Evolutionary conservation across 176 grass and related monocot species (phyloP).

Genomic region (Metroxylon sagu): DNA sequence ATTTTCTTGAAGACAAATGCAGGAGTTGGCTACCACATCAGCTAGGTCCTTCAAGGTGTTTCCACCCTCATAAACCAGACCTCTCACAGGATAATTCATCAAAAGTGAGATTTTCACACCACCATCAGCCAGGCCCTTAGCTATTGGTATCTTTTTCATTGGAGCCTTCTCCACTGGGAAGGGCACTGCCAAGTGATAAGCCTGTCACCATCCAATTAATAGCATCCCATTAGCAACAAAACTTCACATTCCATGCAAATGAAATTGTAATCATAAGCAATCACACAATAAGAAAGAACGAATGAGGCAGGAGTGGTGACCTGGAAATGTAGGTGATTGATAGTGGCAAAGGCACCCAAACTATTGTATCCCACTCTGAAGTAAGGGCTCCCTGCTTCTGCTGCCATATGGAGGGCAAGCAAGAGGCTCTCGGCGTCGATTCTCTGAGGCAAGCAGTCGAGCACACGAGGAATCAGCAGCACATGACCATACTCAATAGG

Average conservation of each 20-base stretch:
- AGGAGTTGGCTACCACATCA: conserved; percentile 63
- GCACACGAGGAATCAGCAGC: conserved; percentile 72
- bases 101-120: conserved; percentile 69
- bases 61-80: conserved; percentile 70
- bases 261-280: too few species aligned
- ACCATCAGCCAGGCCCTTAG: conserved; percentile 27
- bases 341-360: conserved; percentile 89
- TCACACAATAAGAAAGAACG: too few species aligned
- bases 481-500: conserved; percentile 88
- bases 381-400: conserved; percentile 55
- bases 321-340: conserved; percentile 98
- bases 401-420: conserved; percentile 70
- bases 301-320: conserved; percentile 17
- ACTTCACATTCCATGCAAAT: too few species aligned
- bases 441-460: conserved; percentile 72
- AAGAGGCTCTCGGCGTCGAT: conserved; percentile 68
- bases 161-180: conserved; percentile 91
- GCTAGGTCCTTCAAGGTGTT: conserved; percentile 56
- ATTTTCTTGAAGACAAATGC: conserved; percentile 85
- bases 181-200: conserved; percentile 68
- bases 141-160: conserved; percentile 54
- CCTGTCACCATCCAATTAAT: conserved; percentile 28
- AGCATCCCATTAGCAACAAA: neutral
- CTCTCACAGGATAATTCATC: conserved; percentile 88
- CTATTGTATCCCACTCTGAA: conserved; percentile 97